Evolutionary conservation across 306 rosid species (phyloP).

Genomic region (Biancaea sappan): DNA sequence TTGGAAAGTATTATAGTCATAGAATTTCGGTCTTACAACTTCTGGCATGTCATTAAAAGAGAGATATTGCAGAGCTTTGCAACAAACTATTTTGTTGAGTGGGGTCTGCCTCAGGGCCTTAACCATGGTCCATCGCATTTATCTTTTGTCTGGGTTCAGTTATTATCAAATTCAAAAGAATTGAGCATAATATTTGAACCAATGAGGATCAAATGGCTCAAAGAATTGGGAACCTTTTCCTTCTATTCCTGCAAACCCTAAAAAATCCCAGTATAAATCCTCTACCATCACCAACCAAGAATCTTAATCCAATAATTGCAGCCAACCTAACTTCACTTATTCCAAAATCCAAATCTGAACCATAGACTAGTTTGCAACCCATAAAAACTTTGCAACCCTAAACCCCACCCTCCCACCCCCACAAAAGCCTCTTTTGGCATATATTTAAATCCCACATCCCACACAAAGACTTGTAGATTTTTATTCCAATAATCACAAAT

Average conservation of each 20-base stretch:
- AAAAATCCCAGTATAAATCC: neutral
- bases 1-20: neutral
- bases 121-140: neutral
- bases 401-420: no score
- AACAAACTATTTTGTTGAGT: neutral
- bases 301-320: neutral
- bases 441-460: constrained; percentile 22
- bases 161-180: neutral
- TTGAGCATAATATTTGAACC: neutral
- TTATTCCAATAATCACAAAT: constrained; percentile 21
- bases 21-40: neutral
- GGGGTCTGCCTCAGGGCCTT: neutral
- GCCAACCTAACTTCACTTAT: neutral
- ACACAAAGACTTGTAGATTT: neutral
- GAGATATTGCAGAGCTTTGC: neutral
- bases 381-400: no score
- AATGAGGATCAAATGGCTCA: neutral
- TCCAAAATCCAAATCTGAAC: neutral
- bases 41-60: neutral
- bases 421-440: no score
- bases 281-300: constrained; percentile 5
- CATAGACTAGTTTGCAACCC: neutral
- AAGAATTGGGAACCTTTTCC: neutral
- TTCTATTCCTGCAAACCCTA: neutral
- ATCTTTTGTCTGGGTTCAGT: neutral